Evolutionary conservation across 148 eudicot species (phyloP), one percentile per base, ranked within the genome.

Genomic region (Cornus controversa): DNA sequence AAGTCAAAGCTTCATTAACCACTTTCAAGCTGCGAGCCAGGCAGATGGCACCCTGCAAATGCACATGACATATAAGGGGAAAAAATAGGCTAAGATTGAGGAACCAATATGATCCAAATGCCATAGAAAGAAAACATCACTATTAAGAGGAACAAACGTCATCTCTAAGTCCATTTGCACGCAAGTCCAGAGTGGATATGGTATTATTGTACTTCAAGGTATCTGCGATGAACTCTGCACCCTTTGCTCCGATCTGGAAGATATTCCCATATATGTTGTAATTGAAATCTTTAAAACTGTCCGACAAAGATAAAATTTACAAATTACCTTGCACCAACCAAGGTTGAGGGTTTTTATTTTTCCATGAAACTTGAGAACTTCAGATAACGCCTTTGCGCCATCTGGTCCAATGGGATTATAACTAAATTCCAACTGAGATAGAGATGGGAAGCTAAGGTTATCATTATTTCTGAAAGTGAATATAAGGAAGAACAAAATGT

Each of bases 361-460:
- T 65, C 99, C 99, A 82, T 91, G 91, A 83, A 93, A 93, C 82
- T 95, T 95, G 65, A 95, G 99, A 78, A 95, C 90, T 64, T 95
- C 98, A 65, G 90, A 89, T 81, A 95, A 82, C 62, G 96, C 93
- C 83, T 95, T 95, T 45, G 92, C 97, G 69, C 97, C 99, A 78
- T 95, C 97, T 72, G 96, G 96, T 78, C 99, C 99, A 73, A 95
- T 89, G 67, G 97, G 97, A 88, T 95, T 95, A 84, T 95, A 95
- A 73, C 92, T 90, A 75, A 92, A 68, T 66, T 94, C 98, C 90
- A 94, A 84, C 98, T 94, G 86, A 75, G 66, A 67, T 79, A 63
- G 37, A 60, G 42, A 28, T 45, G 63, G 66, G 29, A 66, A 53
- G 64, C 23, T 50, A n/a, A 42, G 24, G 36, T 63, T 34, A 28